phyloP scores from a whole-genome alignment of 495 filamentous ascomycete genomes.

The Astrothelium subdiscretum region DNA sequence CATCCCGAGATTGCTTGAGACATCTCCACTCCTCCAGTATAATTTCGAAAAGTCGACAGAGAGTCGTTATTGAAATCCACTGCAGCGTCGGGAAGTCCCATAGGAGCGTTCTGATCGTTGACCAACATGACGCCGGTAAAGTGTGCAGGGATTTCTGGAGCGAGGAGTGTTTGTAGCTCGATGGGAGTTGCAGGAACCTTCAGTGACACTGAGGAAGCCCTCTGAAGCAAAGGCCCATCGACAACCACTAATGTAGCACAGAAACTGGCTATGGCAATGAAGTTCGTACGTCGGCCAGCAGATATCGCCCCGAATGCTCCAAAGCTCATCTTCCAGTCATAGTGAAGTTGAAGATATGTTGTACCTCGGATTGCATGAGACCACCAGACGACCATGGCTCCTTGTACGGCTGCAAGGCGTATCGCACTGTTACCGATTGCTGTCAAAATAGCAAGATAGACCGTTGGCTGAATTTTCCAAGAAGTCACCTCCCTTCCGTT shows the following conservation, averaged over 20 bases:
- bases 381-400: conserved; percentile 6
- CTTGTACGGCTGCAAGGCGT: conserved; percentile 5
- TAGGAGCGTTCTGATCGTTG: conserved; percentile 1
- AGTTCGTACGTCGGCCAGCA: conserved; percentile 3
- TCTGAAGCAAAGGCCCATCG: conserved; percentile 11
- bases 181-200: not conserved
- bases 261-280: conserved; percentile 7
- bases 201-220: conserved; percentile 8
- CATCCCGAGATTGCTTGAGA: not conserved
- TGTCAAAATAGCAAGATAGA: conserved; percentile 7
- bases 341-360: conserved; percentile 4
- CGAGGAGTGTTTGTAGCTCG: conserved; percentile 1
- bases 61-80: conserved; percentile 3
- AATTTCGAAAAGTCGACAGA: conserved; percentile 3
- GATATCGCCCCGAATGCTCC: conserved; percentile 6
- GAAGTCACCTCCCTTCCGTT: conserved; percentile 1
- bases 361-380: conserved; percentile 1
- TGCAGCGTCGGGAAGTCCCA: not conserved
- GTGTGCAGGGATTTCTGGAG: conserved; percentile 3
- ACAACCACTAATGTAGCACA: conserved; percentile 4
- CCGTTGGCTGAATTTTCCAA: conserved; percentile 3
- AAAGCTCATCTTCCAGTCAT: conserved; percentile 6
- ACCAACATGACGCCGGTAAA: not conserved
- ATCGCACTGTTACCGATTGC: conserved; percentile 4
- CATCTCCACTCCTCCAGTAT: not conserved